Percentiles rank a stretch among this genome's conserved stretches.
These are phyloP conservation scores for Fomitopsis serialis DNA, from an alignment of 768 basidiomycete species.

Conservation along the genomic window DNA sequence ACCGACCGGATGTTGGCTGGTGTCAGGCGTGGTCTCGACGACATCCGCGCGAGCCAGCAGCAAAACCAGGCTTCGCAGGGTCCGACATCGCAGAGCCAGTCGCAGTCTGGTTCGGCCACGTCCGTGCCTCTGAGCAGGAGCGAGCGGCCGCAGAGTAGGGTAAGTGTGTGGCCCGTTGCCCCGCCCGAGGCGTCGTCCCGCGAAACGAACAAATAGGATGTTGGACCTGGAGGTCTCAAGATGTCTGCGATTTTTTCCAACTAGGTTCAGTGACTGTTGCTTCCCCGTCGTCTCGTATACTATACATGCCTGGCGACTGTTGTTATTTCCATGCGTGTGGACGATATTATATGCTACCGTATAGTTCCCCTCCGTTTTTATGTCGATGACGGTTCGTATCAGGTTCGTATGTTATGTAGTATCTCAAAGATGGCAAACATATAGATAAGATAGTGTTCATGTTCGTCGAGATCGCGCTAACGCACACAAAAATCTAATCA, in stretches of 20 bases:
- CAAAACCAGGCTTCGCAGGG: slow-evolving; percentile 7
- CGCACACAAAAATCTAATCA: neutral
- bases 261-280: no score
- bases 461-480: neutral
- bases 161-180: slow-evolving; percentile 28
- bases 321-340: no score
- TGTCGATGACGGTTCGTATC: neutral
- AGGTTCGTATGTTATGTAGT: no score
- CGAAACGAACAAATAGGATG: neutral
- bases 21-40: slow-evolving; percentile 70
- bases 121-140: slow-evolving; percentile 21
- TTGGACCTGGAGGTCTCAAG: neutral
- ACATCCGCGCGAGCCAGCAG: slow-evolving; percentile 46
- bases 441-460: slow-evolving; percentile 3
- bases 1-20: slow-evolving; percentile 72
- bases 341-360: slow-evolving; percentile 1
- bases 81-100: slow-evolving; percentile 6
- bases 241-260: no score
- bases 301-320: no score
- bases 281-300: no score
- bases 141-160: slow-evolving; percentile 19
- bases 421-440: no score
- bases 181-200: slow-evolving; percentile 18
- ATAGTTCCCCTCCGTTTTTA: neutral
- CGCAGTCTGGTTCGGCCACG: slow-evolving; percentile 5